Base-by-base conservation (phyloP, 495 filamentous ascomycete species). In the Jackrogersella minutella region DNA sequence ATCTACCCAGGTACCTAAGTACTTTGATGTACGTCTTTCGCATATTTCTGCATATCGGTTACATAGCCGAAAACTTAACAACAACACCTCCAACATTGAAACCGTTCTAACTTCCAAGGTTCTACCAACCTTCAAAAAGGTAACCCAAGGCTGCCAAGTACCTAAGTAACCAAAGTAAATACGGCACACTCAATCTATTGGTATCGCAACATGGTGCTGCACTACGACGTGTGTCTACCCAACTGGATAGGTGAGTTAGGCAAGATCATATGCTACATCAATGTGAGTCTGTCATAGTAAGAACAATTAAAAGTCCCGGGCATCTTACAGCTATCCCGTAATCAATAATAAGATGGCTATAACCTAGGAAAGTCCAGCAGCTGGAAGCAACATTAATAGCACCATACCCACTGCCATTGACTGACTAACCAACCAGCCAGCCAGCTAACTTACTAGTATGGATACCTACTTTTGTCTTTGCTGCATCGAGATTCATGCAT, bases 221-320 rank as follows among this genome's bases (percentile, higher is more conserved):
- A 43, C 16, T 64, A 69, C 66, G 37, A 69, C 55, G 66, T 69
- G 60, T 64, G 61, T 17, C 61, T 17, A 54, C 50, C 36, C 55
- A 46, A 69, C 55, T 69, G 61, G 66, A 56, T 47, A 19, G 33
- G 28, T 47, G 24, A 10, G n/a, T 31, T 50, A 19, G 37, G 28
- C 40, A n/a, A 50, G 21, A n/a, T 47, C 9, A 41, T n/a, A 30
- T 51, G 37, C 43, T 52, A 63, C 49, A 40, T 49, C 55, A 36
- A 51, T 51, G 49, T 34, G 17, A 40, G 10, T 10, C 36, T 36
- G 49, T 58, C 53, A 40, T 64, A 68, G 59, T 63, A 68, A 63
- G 58, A 68, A 41, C 31, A 49, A 59, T 68, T 54, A 62, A n/a
- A 26, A 62, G 30, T 16, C 28, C 24, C 40, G 13, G 17, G 4